A percentile compares a stretch with the other conserved stretches of the same genome.
Conservation (phyloP, 2,329 filamentous ascomycete genomes). For the Fusarium sublunatum region DNA sequence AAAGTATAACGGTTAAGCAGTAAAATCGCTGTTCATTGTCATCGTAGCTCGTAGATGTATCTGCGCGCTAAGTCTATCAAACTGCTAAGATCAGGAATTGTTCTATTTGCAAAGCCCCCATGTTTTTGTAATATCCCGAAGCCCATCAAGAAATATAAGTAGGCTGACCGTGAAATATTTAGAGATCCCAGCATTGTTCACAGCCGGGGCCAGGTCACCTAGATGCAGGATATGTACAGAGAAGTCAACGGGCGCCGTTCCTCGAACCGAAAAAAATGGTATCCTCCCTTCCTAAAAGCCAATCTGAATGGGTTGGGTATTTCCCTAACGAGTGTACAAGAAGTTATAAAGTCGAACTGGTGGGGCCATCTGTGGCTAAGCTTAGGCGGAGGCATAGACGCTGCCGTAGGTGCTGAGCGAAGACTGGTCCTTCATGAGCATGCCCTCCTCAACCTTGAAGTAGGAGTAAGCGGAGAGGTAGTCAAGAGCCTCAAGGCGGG, state of each 20-base stretch:
- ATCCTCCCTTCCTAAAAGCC: conserved; percentile 41
- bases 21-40: conserved; percentile 37
- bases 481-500: conserved; percentile 60
- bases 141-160: conserved; percentile 25
- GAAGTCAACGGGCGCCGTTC: conserved; percentile 44
- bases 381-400: conserved; percentile 59
- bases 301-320: conserved; percentile 47
- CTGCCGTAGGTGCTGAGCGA: conserved; percentile 60
- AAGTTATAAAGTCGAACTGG: conserved; percentile 47
- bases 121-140: conserved; percentile 27
- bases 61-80: conserved; percentile 36
- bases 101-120: conserved; percentile 32
- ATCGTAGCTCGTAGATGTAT: conserved; percentile 45
- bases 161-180: conserved; percentile 15
- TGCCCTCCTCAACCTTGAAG: conserved; percentile 62
- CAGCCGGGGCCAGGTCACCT: conserved; percentile 22
- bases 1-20: conserved; percentile 8
- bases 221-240: conserved; percentile 49
- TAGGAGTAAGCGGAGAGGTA: conserved; percentile 68
- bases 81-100: conserved; percentile 29
- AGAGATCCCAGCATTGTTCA: conserved; percentile 6
- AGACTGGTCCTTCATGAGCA: conserved; percentile 55
- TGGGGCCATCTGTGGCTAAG: background rate
- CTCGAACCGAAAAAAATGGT: conserved; percentile 33
- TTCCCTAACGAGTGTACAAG: conserved; percentile 54